Conservation (phyloP, 169 alveolate genomes). For the Cryptosporidium meleagridis region DNA sequence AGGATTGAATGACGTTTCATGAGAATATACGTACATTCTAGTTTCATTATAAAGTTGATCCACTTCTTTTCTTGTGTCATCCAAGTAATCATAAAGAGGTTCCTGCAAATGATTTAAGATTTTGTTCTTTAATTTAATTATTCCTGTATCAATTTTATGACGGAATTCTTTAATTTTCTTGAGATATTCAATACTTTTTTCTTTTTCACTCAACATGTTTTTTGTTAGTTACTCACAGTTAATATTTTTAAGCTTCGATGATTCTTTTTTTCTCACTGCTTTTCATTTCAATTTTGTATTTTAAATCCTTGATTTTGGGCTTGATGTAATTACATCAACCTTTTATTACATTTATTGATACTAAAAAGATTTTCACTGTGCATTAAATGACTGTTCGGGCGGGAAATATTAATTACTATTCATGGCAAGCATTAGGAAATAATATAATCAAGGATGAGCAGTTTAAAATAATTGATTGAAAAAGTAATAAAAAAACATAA, state of each 20-base stretch:
- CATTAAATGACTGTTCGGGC: neutral
- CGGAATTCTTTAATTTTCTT: constrained; percentile 36
- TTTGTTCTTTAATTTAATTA: constrained; percentile 22
- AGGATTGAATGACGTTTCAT: constrained; percentile 1
- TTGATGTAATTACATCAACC: too few species aligned
- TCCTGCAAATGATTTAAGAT: constrained; percentile 4
- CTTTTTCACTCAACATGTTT: neutral
- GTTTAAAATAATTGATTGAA: too few species aligned
- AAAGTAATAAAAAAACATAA: neutral
- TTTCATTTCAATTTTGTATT: neutral
- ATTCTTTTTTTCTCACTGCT: too few species aligned
- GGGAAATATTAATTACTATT: neutral
- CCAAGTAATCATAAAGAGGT: constrained; percentile 33
- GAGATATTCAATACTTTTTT: constrained; percentile 3
- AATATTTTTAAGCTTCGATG: neutral
- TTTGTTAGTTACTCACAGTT: neutral
- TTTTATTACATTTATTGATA: too few species aligned
- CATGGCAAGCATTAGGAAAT: neutral
- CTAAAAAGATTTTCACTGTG: neutral
- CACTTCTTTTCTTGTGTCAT: constrained; percentile 23
- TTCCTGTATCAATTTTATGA: constrained; percentile 59
- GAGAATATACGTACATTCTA: neutral
- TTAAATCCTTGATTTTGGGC: neutral
- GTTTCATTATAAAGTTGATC: constrained; percentile 43
- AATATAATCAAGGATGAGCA: neutral